Evolutionary conservation across 805 yeast genomes (phyloP).

Genomic region (Zygosaccharomyces pseudorouxii): DNA sequence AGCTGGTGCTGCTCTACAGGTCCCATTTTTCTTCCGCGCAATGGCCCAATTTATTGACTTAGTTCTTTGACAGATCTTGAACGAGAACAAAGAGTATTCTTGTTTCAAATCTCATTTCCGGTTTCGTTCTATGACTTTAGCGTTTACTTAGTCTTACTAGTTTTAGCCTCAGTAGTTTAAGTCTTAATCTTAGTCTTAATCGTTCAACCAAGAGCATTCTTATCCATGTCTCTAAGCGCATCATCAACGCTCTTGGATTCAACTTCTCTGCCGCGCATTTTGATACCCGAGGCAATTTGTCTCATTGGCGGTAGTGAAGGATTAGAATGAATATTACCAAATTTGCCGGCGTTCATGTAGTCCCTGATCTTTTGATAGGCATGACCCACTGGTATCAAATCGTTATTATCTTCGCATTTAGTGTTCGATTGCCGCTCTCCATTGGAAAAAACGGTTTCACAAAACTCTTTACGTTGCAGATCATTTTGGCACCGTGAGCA

Average conservation of each 20-base stretch:
- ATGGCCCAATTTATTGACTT: conserved; percentile 19
- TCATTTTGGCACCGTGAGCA: conserved; percentile 79
- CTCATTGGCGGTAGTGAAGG: conserved; percentile 4
- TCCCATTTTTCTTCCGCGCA: conserved; percentile 23
- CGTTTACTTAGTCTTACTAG: neutral
- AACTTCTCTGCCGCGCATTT: conserved; percentile 69
- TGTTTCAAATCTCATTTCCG: neutral
- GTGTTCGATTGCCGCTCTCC: neutral
- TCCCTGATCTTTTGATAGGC: conserved; percentile 84
- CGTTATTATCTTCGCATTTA: neutral
- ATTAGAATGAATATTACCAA: neutral
- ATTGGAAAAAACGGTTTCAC: conserved; percentile 66
- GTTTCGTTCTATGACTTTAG: neutral
- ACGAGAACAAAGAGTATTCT: neutral
- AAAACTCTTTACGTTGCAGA: conserved; percentile 83
- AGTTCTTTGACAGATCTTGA: conserved; percentile 7
- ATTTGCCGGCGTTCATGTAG: conserved; percentile 49
- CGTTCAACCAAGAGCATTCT: conserved; percentile 31
- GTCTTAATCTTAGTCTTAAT: neutral
- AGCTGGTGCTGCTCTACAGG: conserved; percentile 18
- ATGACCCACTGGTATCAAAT: conserved; percentile 79
- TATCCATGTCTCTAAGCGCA: conserved; percentile 75
- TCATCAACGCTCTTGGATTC: conserved; percentile 89
- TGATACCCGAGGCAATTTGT: conserved; percentile 7
- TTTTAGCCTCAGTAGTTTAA: neutral